Percentiles rank a stretch among this genome's conserved stretches.
These are phyloP conservation scores for Aspergillus sp. DNA, from an alignment of 2,329 filamentous ascomycete genomes.

Conservation along the genomic window DNA sequence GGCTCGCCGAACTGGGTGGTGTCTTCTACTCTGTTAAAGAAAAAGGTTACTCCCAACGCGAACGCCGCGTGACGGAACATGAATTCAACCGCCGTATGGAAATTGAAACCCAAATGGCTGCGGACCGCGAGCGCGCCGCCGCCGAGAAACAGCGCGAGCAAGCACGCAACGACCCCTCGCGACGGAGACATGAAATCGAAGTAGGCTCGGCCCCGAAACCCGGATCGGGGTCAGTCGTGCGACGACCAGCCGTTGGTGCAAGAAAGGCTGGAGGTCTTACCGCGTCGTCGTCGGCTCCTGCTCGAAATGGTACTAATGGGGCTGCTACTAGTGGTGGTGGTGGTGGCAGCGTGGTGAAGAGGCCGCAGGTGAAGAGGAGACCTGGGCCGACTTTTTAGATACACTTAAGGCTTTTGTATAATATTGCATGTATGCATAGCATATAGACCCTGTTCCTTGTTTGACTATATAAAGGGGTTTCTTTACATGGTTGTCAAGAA, in stretches of 20 bases:
- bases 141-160: slow-evolving; percentile 33
- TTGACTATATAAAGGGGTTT: too few species aligned
- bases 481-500: too few species aligned
- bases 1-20: slow-evolving; percentile 90
- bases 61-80: slow-evolving; percentile 78
- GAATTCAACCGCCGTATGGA: slow-evolving; percentile 92
- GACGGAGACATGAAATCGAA: slow-evolving; percentile 30
- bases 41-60: slow-evolving; percentile 83
- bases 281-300: slow-evolving; percentile 17
- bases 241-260: slow-evolving; percentile 22
- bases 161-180: slow-evolving; percentile 26
- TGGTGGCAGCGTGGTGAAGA: slow-evolving; percentile 33
- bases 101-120: slow-evolving; percentile 85
- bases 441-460: neutral
- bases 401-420: slow-evolving; percentile 6
- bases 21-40: slow-evolving; percentile 98
- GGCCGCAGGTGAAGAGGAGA: slow-evolving; percentile 26
- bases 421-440: slow-evolving; percentile 2
- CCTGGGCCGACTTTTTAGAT: slow-evolving; percentile 28
- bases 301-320: slow-evolving; percentile 13
- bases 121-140: slow-evolving; percentile 59
- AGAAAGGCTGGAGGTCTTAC: slow-evolving; percentile 23
- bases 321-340: slow-evolving; percentile 9
- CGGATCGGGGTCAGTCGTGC: slow-evolving; percentile 18
- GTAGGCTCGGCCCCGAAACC: slow-evolving; percentile 14